These are phyloP conservation scores for Russula ochroleuca DNA, from an alignment of 768 basidiomycete species.

Conservation along the genomic window DNA sequence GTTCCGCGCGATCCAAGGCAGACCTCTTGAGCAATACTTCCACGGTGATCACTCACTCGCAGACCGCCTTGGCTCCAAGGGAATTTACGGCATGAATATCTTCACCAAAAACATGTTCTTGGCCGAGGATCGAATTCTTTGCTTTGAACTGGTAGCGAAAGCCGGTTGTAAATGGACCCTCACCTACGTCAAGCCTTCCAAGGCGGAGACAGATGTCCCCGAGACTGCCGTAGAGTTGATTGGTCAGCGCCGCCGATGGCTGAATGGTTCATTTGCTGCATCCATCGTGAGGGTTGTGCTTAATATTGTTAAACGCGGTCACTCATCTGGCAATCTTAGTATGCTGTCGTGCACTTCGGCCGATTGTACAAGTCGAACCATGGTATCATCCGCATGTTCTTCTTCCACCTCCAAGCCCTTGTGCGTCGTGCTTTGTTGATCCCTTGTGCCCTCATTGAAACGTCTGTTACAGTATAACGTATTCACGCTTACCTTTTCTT, in stretches of 20 bases:
- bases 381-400: constrained; percentile 89
- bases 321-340: constrained; percentile 42
- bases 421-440: constrained; percentile 43
- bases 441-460: neutral
- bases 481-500: constrained; percentile 80
- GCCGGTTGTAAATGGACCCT: constrained; percentile 82
- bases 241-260: constrained; percentile 92
- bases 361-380: constrained; percentile 82
- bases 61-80: constrained; percentile 87
- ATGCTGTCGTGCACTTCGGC: constrained; percentile 92
- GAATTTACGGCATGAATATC: constrained; percentile 95
- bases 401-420: constrained; percentile 90
- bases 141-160: constrained; percentile 96
- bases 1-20: constrained; percentile 86
- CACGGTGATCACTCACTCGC: constrained; percentile 87
- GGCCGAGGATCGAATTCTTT: constrained; percentile 94
- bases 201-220: constrained; percentile 95
- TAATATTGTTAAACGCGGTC: neutral
- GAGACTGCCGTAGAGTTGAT: constrained; percentile 90
- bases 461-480: constrained; percentile 65
- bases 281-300: constrained; percentile 60
- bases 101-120: constrained; percentile 93
- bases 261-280: constrained; percentile 94
- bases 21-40: constrained; percentile 83
- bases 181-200: constrained; percentile 90